phyloP scores from a whole-genome alignment of 192 early-diverging fungal species.

The Gorgonomyces haynaldii region DNA sequence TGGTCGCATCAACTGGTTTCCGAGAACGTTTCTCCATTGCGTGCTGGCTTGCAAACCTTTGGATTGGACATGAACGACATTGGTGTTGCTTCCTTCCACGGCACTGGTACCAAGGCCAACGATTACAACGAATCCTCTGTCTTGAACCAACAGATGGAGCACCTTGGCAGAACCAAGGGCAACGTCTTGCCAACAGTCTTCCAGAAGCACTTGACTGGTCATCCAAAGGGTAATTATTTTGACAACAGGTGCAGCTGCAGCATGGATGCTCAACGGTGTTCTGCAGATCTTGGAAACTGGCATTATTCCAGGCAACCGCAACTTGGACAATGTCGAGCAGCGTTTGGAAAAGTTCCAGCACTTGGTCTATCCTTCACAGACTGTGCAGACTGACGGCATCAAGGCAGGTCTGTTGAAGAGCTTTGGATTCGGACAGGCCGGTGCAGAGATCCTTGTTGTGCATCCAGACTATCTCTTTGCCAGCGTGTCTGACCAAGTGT shows the following conservation, averaged over 20 bases:
- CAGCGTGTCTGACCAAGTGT: conserved; percentile 56
- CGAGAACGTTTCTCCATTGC: conserved; percentile 80
- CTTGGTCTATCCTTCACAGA: conserved; percentile 68
- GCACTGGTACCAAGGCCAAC: conserved; percentile 87
- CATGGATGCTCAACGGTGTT: conserved; percentile 93
- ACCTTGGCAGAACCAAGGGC: conserved; percentile 77
- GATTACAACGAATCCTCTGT: conserved; percentile 89
- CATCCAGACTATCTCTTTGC: conserved; percentile 80
- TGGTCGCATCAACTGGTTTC: conserved; percentile 61
- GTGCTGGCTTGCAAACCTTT: conserved; percentile 75
- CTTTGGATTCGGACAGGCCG: conserved; percentile 93
- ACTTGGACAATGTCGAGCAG: conserved; percentile 73
- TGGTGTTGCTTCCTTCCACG: conserved; percentile 88
- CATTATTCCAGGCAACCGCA: conserved; percentile 85
- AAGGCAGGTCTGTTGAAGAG: conserved; percentile 85
- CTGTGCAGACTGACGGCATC: conserved; percentile 81
- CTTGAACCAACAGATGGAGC: conserved; percentile 69
- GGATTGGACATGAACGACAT: conserved; percentile 89
- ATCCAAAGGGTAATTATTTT: no score
- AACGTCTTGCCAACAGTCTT: conserved; percentile 66
- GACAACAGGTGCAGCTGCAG: conserved; percentile 89
- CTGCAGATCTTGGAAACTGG: conserved; percentile 75
- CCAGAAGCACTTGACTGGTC: conserved; percentile 92
- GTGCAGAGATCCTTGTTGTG: conserved; percentile 74
- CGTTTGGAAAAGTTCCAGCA: conserved; percentile 65